Evolutionary conservation across 2,329 filamentous ascomycete genomes (phyloP).

Genomic region (Trichoderma sp.): DNA sequence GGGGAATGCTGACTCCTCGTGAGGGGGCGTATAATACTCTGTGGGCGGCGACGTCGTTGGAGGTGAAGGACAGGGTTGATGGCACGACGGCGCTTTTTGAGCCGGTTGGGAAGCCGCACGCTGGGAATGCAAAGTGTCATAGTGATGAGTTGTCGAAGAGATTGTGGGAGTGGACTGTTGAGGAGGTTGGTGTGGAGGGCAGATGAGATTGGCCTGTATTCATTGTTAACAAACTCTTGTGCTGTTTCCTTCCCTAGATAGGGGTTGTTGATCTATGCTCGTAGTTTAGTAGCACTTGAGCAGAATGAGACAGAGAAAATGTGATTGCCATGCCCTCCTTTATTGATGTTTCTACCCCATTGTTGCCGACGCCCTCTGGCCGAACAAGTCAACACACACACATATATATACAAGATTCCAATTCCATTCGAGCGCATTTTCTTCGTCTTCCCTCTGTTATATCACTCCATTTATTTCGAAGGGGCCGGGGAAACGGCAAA

Average conservation of each 20-base stretch:
- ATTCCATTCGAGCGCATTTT: background rate
- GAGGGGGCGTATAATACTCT: slow-evolving; percentile 17
- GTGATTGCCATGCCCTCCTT: background rate
- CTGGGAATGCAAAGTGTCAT: slow-evolving; percentile 29
- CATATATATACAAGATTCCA: slow-evolving; percentile 26
- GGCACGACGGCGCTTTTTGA: slow-evolving; percentile 40
- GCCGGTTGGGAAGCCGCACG: slow-evolving; percentile 33
- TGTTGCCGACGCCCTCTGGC: background rate
- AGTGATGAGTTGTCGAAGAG: slow-evolving; percentile 35
- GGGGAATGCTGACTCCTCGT: slow-evolving; percentile 27
- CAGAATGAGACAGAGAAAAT: background rate
- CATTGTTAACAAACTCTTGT: background rate
- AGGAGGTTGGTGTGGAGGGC: slow-evolving; percentile 29
- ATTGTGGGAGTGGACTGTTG: slow-evolving; percentile 42
- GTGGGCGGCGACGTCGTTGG: slow-evolving; percentile 19
- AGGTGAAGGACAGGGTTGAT: slow-evolving; percentile 28
- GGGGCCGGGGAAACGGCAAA: slow-evolving; percentile 71
- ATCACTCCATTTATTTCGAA: slow-evolving; percentile 52
- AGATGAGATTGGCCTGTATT: background rate
- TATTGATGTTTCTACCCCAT: slow-evolving; percentile 1
- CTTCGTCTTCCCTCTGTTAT: background rate
- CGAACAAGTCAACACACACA: slow-evolving; percentile 12
- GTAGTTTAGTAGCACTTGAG: background rate
- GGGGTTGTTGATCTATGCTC: background rate
- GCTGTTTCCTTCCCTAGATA: background rate